Conservation (phyloP, 345 rosid species). For the Populus nigra region DNA sequence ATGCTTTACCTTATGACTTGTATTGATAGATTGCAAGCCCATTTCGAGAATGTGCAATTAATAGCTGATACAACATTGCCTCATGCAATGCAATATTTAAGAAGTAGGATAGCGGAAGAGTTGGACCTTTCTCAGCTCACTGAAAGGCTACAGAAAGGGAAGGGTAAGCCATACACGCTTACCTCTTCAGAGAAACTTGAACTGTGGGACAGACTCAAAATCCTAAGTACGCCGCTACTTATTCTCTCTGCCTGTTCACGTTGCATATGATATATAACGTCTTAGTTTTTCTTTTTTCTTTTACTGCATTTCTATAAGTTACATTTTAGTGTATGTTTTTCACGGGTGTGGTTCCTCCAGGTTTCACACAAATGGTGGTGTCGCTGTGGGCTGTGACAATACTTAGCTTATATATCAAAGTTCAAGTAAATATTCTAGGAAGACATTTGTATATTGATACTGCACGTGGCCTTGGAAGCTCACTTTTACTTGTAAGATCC, state of each 20-base stretch:
- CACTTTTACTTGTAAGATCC: conserved; percentile 62
- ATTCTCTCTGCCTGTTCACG: conserved; percentile 1
- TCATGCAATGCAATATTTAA: conserved; percentile 66
- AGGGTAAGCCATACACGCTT: conserved; percentile 60
- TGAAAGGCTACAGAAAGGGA: conserved; percentile 70
- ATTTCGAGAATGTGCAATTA: conserved; percentile 81
- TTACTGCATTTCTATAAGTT: background rate
- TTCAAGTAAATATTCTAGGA: conserved; percentile 93
- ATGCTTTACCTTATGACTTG: conserved; percentile 1
- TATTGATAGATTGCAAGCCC: conserved; percentile 69
- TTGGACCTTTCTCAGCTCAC: conserved; percentile 67
- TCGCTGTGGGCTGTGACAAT: conserved; percentile 84
- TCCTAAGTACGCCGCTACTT: conserved; percentile 52
- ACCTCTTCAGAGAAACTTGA: conserved; percentile 75
- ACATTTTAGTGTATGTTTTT: conserved; percentile 19
- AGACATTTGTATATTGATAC: conserved; percentile 91
- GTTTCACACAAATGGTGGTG: conserved; percentile 80
- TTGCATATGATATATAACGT: background rate
- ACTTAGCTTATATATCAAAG: conserved; percentile 82
- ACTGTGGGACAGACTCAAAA: conserved; percentile 85
- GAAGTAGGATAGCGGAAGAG: conserved; percentile 59
- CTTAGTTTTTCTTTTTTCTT: background rate
- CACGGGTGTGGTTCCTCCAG: conserved; percentile 38
- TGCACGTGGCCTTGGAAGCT: conserved; percentile 68
- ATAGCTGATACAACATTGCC: conserved; percentile 88